Base-by-base conservation (phyloP, 441 rosid genomes). In the Erysimum cheiri region DNA sequence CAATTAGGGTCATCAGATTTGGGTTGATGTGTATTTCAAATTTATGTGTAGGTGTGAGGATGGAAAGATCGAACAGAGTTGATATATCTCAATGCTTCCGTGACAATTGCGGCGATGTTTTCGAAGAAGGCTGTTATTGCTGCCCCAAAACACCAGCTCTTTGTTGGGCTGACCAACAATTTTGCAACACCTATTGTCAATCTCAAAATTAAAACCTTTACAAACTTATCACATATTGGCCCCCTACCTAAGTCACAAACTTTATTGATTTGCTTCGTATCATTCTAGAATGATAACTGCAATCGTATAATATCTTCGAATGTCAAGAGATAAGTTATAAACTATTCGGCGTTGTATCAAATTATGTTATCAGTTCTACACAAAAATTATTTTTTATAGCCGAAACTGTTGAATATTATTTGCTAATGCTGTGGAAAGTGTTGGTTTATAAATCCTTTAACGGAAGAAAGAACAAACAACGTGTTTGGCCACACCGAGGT, bases 401-500 rank as follows among this genome's bases (percentile, higher is more conserved):
- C 77, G 72, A 60, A 60, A 73, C 5, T 33, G 44, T 67, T 73
- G 77, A 73, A 59, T 41, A 19, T 59, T 11, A 4, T 26, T 58
- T 49, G 46, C 31, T 14, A 63, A 52, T 61, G 54, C 17, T 50
- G 8, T 60, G 15, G 9, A 41, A 24, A 54, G 46, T 35, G 37
- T 37, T 47, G 4, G n/a, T 37, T 28, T 15, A 47, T 17, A 26
- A 33, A 62, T 53, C 48, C 40, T 8, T 26, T 54, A 24, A 46
- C 58, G 10, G 37, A 56, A 54, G 37, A 52, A 24, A 61, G 22
- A 44, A 69, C 19, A 64, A 43, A 64, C 66, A 65, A 39, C 60
- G 53, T 57, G 66, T 56, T 64, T 22, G 66, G 54, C 71, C 77
- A 72, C 77, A 60, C 71, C 54, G 67, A 48, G 40, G 14, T 57